Conservation (phyloP, 805 yeast species). For the Sugiyamaella lignohabitans region DNA sequence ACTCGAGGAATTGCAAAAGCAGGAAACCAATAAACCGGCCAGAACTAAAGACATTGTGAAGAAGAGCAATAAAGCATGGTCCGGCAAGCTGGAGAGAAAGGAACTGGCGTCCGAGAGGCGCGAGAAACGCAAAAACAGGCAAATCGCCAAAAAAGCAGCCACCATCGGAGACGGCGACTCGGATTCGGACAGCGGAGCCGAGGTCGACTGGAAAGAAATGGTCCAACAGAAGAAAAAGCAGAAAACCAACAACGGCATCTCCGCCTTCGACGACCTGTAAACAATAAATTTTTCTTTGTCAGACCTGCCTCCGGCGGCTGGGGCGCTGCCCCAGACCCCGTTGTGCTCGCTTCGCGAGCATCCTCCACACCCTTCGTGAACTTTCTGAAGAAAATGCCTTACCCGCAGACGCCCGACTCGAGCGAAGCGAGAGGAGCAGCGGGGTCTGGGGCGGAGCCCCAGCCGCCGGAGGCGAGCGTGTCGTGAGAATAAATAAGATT, state of each 20-base stretch:
- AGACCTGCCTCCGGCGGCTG: too few relatives aligned
- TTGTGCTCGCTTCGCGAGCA: too few relatives aligned
- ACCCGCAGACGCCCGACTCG: too few relatives aligned
- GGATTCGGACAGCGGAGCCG: conserved; percentile 37
- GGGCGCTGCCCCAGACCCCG: too few relatives aligned
- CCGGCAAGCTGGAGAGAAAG: conserved; percentile 56
- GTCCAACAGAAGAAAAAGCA: conserved; percentile 59
- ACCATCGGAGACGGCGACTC: conserved; percentile 40
- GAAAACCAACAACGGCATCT: conserved; percentile 33
- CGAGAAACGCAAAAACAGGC: conserved; percentile 58
- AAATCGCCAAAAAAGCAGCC: conserved; percentile 47
- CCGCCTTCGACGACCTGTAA: conserved; percentile 25
- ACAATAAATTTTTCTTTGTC: too few relatives aligned
- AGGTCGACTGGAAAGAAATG: conserved; percentile 82
- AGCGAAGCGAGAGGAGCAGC: not conserved
- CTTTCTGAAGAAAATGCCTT: too few relatives aligned
- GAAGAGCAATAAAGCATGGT: conserved; percentile 56
- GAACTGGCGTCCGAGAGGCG: conserved; percentile 58
- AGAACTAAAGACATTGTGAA: conserved; percentile 35
- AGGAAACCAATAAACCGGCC: conserved; percentile 29
- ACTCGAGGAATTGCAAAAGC: conserved; percentile 47
- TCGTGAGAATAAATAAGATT: not conserved
- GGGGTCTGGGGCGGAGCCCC: not conserved
- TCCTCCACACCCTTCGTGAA: too few relatives aligned
- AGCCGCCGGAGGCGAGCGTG: not conserved